A percentile compares a stretch with the other conserved stretches of the same genome.
phyloP scores from a whole-genome alignment of 441 rosid genomes.

The Pelargonium hybrid region DNA sequence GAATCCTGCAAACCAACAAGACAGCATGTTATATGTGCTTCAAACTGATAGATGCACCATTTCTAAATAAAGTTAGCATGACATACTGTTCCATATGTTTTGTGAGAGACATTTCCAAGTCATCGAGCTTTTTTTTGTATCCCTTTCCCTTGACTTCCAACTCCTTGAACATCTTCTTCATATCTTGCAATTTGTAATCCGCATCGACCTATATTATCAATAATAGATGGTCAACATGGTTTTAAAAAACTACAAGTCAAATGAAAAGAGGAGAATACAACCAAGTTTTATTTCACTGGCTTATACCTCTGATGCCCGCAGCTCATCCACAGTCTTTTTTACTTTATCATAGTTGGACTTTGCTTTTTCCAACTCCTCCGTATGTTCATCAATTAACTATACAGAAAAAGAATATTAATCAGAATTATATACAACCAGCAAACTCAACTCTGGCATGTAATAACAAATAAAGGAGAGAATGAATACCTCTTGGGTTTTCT shows the following conservation, averaged over 20 bases:
- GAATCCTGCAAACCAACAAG: slow-evolving; percentile 52
- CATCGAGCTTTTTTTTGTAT: slow-evolving; percentile 70
- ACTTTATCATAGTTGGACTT: slow-evolving; percentile 55
- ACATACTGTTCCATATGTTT: slow-evolving; percentile 90
- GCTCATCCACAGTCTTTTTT: slow-evolving; percentile 68
- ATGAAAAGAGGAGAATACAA: slow-evolving; percentile 7
- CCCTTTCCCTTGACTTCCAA: slow-evolving; percentile 73
- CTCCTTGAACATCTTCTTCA: slow-evolving; percentile 62
- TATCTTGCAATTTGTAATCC: slow-evolving; percentile 64
- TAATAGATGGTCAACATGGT: slow-evolving; percentile 11
- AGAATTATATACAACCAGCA: slow-evolving; percentile 3
- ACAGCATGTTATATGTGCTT: slow-evolving; percentile 18
- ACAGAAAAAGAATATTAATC: slow-evolving; percentile 16
- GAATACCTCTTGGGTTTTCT: slow-evolving; percentile 53
- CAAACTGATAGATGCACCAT: slow-evolving; percentile 8
- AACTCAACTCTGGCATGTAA: not conserved
- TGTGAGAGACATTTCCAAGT: slow-evolving; percentile 52
- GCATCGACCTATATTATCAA: slow-evolving; percentile 59
- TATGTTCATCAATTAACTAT: slow-evolving; percentile 73
- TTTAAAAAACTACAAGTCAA: slow-evolving; percentile 1
- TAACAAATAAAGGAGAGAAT: slow-evolving; percentile 5
- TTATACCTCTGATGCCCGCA: slow-evolving; percentile 75
- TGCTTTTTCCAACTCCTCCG: slow-evolving; percentile 52
- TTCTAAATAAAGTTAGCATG: slow-evolving; percentile 6
- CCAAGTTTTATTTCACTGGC: slow-evolving; percentile 8